Evolutionary conservation across 108 stramenopile genomes (phyloP).

Genomic region (Cylindrotheca closterium): DNA sequence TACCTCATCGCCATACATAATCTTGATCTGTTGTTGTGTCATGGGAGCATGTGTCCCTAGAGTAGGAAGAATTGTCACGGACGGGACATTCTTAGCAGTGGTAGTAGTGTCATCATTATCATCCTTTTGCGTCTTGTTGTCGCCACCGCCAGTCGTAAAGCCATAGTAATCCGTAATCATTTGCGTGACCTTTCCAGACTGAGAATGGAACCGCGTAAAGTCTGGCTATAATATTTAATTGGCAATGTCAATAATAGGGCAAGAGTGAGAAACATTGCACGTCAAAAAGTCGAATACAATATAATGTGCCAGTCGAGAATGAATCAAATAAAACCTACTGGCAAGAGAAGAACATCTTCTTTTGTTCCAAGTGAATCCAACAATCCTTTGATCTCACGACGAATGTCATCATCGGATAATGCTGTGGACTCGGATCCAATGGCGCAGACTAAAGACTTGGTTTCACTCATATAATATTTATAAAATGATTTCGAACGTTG

Average conservation of each 20-base stretch:
- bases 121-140: not conserved
- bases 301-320: no score
- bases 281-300: no score
- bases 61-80: conserved; percentile 85
- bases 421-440: conserved; percentile 45
- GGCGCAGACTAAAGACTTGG: conserved; percentile 53
- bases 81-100: conserved; percentile 1
- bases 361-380: conserved; percentile 54
- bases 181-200: conserved; percentile 81
- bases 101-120: conserved; percentile 2
- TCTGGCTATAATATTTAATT: no score
- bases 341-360: conserved; percentile 81
- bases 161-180: conserved; percentile 88
- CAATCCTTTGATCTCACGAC: conserved; percentile 38
- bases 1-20: conserved; percentile 78
- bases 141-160: conserved; percentile 32
- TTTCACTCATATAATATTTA: no score
- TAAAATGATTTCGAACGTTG: no score
- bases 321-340: not conserved
- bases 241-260: not conserved
- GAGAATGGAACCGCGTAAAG: conserved; percentile 88
- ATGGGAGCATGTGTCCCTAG: conserved; percentile 94
- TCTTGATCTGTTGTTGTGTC: conserved; percentile 73
- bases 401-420: conserved; percentile 42
- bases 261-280: conserved; percentile 14